A percentile compares a stretch with the other conserved stretches of the same genome.
These are phyloP conservation scores for Euphorbia pulcherrima DNA, from an alignment of 345 rosid species.

Conservation along the genomic window DNA sequence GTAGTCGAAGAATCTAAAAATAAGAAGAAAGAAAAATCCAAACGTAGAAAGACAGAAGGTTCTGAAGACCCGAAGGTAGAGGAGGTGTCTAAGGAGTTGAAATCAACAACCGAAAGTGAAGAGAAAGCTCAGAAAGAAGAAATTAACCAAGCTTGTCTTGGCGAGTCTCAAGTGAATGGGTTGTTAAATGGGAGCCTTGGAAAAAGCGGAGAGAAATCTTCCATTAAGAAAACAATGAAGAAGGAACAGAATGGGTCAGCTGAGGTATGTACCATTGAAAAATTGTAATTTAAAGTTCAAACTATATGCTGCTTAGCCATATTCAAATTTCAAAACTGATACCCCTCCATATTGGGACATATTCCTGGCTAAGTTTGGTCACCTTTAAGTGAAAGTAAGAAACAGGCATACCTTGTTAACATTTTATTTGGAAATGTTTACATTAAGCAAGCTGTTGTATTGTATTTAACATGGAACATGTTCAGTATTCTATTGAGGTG, in stretches of 20 bases:
- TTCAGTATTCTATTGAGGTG: background rate
- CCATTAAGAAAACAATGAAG: constrained; percentile 32
- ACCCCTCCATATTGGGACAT: background rate
- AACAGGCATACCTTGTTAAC: no score
- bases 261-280: constrained; percentile 40
- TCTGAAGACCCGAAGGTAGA: constrained; percentile 24
- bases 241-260: constrained; percentile 47
- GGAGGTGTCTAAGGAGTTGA: background rate
- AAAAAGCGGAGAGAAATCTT: constrained; percentile 39
- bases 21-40: constrained; percentile 50
- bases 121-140: constrained; percentile 16
- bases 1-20: constrained; percentile 40
- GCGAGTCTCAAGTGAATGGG: constrained; percentile 15
- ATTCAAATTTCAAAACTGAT: constrained; percentile 2
- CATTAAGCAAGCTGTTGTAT: background rate
- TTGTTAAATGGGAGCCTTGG: constrained; percentile 35
- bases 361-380: background rate
- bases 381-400: no score
- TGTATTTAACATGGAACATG: background rate
- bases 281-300: background rate
- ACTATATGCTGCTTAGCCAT: background rate
- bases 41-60: constrained; percentile 37
- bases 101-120: constrained; percentile 19
- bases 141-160: background rate
- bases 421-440: no score